Evolutionary conservation across 805 yeast species (phyloP), one percentile per base, ranked within the genome.

Genomic region (Candida patagonica): DNA sequence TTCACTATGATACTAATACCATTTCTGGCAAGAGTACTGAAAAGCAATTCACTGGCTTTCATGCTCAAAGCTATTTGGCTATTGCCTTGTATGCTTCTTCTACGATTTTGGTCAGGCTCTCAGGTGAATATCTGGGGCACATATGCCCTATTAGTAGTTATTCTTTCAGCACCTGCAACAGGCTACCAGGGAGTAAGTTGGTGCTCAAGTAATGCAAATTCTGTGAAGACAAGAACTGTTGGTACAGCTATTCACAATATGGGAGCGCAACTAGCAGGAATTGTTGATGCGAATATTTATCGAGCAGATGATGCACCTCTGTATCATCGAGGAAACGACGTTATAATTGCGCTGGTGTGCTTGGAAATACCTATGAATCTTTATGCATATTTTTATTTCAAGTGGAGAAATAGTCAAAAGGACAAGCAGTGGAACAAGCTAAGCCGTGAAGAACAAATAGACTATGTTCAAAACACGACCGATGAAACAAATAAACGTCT

Each of bases 191-290:
- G 0, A 42, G 76, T 74, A 22, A 60, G 73, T 24, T 74, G 82
- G 77, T 69, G 75, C 42, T 76, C 86, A 0, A 56, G 72, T 19
- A 78, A 77, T 48, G 68, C 83, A 5, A 71, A 74, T 53, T 66
- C 78, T 1, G 80, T 80, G 22, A 59, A 78, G 8, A 62, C 74
- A 2, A 62, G 87, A 47, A 73, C 86, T 0, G 75, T 80, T 5
- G 68, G 80, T 8, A 72, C 83, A 0, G 76, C 86, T 0, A 41
- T 80, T 32, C 77, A 73, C 52, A 80, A 79, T 49, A 76, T 78
- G 65, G 69, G 67, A 53, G 73, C 72, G 1, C 87, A 80, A 51
- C 62, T 73, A 0, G 79, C 76, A 1, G 57, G 65, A 16, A 74
- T 80, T 36, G 60, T 70, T 6, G 61, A 75, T 2, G 61, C 76